phyloP scores from a whole-genome alignment of 208 protist species.

The Vickermania ingenoplastis region DNA sequence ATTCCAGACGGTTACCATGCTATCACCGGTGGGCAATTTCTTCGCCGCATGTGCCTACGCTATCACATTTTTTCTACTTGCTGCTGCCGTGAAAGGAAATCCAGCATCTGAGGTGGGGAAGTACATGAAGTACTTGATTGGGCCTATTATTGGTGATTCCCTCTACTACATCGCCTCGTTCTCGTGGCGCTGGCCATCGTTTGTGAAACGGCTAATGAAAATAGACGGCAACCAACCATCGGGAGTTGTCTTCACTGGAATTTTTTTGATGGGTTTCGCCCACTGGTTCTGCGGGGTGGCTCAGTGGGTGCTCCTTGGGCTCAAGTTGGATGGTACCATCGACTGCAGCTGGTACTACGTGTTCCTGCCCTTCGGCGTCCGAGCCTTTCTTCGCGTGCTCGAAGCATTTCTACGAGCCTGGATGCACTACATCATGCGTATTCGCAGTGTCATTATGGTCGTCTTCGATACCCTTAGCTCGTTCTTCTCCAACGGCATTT shows the following conservation, averaged over 20 bases:
- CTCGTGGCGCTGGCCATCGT: slow-evolving; percentile 76
- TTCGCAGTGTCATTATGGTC: slow-evolving; percentile 41
- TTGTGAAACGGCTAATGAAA: slow-evolving; percentile 61
- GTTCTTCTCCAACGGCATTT: slow-evolving; percentile 74
- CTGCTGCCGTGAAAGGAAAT: slow-evolving; percentile 26
- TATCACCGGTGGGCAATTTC: slow-evolving; percentile 73
- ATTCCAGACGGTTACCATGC: slow-evolving; percentile 40
- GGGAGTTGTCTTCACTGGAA: slow-evolving; percentile 51
- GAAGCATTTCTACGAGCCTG: slow-evolving; percentile 69
- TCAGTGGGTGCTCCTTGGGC: slow-evolving; percentile 70
- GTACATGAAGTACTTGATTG: slow-evolving; percentile 42
- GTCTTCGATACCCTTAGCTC: slow-evolving; percentile 75
- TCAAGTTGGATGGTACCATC: slow-evolving; percentile 46
- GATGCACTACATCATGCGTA: slow-evolving; percentile 59
- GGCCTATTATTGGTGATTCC: slow-evolving; percentile 66
- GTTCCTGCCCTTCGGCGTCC: slow-evolving; percentile 63
- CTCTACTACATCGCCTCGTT: slow-evolving; percentile 78
- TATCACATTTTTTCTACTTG: slow-evolving; percentile 36
- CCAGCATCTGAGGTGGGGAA: slow-evolving; percentile 20
- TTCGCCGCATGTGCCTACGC: slow-evolving; percentile 50
- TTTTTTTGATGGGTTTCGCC: slow-evolving; percentile 59
- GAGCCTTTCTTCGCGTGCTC: slow-evolving; percentile 46
- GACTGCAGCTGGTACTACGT: slow-evolving; percentile 63
- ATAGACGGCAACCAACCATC: slow-evolving; percentile 44
- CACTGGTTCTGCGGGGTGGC: slow-evolving; percentile 52